Conservation (phyloP, 495 filamentous ascomycete genomes). For the Lophiotrema nucula region DNA sequence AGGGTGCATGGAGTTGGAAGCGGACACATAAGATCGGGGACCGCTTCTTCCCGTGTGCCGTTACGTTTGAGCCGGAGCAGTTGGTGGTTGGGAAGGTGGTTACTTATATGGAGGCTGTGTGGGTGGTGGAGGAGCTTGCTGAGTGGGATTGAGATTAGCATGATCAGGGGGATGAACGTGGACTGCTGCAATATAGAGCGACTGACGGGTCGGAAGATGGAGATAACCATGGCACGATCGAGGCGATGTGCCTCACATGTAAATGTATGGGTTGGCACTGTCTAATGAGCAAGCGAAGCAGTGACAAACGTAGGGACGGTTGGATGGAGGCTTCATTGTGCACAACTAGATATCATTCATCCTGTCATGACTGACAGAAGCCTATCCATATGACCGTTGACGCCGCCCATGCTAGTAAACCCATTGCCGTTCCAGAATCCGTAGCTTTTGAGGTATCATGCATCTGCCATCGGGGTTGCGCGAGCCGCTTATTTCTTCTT, state of each 20-base stretch:
- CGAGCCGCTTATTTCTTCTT: slow-evolving; percentile 75
- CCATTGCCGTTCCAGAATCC: slow-evolving; percentile 10
- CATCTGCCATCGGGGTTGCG: background rate
- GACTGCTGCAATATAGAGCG: too few species aligned
- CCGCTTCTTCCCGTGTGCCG: slow-evolving; percentile 23
- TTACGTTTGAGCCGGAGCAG: slow-evolving; percentile 7
- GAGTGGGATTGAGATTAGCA: slow-evolving; percentile 6
- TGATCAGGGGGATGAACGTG: too few species aligned
- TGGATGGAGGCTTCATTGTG: slow-evolving; percentile 26
- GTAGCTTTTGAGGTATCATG: slow-evolving; percentile 6
- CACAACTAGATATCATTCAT: slow-evolving; percentile 25
- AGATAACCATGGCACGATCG: too few species aligned
- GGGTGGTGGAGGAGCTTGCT: slow-evolving; percentile 25
- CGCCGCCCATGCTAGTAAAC: slow-evolving; percentile 26
- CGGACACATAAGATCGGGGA: slow-evolving; percentile 18
- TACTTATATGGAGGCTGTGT: slow-evolving; percentile 9
- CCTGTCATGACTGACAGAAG: slow-evolving; percentile 14
- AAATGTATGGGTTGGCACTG: too few species aligned
- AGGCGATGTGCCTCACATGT: too few species aligned
- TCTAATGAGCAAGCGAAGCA: too few species aligned
- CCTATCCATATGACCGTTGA: slow-evolving; percentile 24
- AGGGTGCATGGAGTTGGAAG: too few species aligned
- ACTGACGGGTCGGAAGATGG: too few species aligned
- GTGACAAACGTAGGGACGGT: too few species aligned
- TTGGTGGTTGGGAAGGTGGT: slow-evolving; percentile 7